phyloP scores from a whole-genome alignment of 345 rosid species.

The Lepidium aucheri region DNA sequence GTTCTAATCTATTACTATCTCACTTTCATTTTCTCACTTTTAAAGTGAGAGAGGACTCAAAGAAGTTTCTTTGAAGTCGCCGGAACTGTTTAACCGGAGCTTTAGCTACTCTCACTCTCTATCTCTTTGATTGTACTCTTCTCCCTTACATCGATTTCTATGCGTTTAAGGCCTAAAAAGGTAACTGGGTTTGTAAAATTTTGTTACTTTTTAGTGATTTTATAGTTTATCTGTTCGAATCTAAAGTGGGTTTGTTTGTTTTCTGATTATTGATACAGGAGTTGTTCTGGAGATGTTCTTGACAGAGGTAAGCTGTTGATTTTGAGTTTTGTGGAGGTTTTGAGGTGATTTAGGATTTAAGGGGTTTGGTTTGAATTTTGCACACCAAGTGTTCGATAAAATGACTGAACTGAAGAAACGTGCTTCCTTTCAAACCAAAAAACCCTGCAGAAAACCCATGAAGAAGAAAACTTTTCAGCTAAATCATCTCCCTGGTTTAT shows the following conservation, averaged over 20 bases:
- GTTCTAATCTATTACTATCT: constrained; percentile 27
- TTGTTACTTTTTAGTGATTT: not conserved
- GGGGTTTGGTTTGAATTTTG: constrained; percentile 27
- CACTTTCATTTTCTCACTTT: constrained; percentile 20
- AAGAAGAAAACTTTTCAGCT: constrained; percentile 10
- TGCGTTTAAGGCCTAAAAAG: constrained; percentile 67
- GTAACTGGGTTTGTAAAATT: constrained; percentile 19
- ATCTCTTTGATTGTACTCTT: constrained; percentile 22
- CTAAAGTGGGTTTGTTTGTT: constrained; percentile 22
- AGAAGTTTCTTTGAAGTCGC: not conserved
- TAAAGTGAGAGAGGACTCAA: constrained; percentile 4
- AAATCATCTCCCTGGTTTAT: constrained; percentile 25
- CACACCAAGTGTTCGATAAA: constrained; percentile 21
- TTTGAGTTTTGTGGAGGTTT: not conserved
- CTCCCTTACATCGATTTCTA: constrained; percentile 40
- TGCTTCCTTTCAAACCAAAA: constrained; percentile 19
- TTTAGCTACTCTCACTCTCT: constrained; percentile 62
- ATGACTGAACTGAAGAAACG: constrained; percentile 38
- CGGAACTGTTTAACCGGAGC: constrained; percentile 51
- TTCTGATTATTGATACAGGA: constrained; percentile 42
- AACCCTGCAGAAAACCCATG: constrained; percentile 22
- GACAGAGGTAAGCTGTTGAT: constrained; percentile 37
- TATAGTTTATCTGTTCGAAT: not conserved
- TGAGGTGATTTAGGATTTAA: constrained; percentile 10
- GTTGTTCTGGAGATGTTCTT: constrained; percentile 61